Base-by-base conservation (phyloP, 306 rosid species). In the Adenanthera pavonina region DNA sequence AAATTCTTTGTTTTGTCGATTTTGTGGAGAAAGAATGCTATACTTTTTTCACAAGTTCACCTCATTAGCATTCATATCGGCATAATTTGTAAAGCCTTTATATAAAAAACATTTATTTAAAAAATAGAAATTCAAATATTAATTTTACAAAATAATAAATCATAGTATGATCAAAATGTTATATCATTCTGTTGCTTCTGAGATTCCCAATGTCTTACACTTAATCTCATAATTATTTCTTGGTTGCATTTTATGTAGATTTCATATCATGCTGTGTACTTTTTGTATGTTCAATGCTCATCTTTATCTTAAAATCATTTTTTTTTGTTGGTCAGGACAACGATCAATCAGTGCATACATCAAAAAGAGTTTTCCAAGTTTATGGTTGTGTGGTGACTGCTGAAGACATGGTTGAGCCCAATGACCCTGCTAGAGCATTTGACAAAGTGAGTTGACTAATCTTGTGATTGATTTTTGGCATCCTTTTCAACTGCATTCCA, bases 381-480 rank as follows among this genome's bases (percentile, higher is more conserved):
- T 92, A 89, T 85, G 99, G 98, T 47, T 92, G 97, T 87, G 85
- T 92, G 75, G 98, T 88, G 87, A 93, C 89, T 71, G 86, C 89
- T 66, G 78, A 84, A 87, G 88, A 92, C 86, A 93, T 95, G 98
- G 97, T 89, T 83, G 87, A 88, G 75, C 92, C 89, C 84, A 85
- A 76, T 78, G 92, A 88, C 79, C 68, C 90, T 11, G 47, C 38
- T n/a, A 86, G 84, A 89, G 78, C 74, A 36, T 93, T 90, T 87
- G 96, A 90, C 75, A 90, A 90, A 81, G 99, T 95, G 86, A 85
- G 97, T 80, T 77, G 15, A 43, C 72, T 30, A 44, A 72, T 69
- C 40, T 85, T n/a, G 43, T 35, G 36, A 73, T 59, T 15, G 25
- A 46, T 20, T 72, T 72, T 74, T 78, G 38, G 72, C n/a, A 80